A percentile compares a stretch with the other conserved stretches of the same genome.
Conservation (phyloP, 257 asterid species). For the Parsonsia alboflavescens region DNA sequence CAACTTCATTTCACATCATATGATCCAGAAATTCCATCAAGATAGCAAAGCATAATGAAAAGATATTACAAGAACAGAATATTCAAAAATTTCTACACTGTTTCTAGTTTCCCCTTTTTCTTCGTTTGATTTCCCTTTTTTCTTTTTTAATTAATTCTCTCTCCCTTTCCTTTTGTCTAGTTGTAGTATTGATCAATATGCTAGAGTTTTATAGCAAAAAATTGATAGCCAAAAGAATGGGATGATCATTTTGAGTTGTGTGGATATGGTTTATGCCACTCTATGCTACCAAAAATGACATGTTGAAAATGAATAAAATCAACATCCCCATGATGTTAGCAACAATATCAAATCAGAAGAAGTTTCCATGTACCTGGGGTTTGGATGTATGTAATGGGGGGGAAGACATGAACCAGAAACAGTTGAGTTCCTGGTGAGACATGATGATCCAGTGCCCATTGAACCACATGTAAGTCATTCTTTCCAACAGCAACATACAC, state of each 20-base stretch:
- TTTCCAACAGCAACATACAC: slow-evolving; percentile 73
- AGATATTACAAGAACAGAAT: too few relatives aligned
- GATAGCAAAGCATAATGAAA: not conserved
- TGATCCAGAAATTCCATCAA: not conserved
- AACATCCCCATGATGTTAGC: not conserved
- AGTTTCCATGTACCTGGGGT: slow-evolving; percentile 49
- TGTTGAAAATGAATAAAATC: not conserved
- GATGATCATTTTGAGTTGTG: not conserved
- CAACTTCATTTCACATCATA: not conserved
- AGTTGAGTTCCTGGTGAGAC: slow-evolving; percentile 47
- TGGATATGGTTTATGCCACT: not conserved
- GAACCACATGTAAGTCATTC: slow-evolving; percentile 56
- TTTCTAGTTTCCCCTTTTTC: not conserved
- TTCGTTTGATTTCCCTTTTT: not conserved
- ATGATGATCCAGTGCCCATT: slow-evolving; percentile 66
- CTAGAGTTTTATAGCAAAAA: not conserved
- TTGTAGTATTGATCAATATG: too few relatives aligned
- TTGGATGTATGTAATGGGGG: slow-evolving; percentile 50
- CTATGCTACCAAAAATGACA: not conserved
- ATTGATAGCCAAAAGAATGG: not conserved
- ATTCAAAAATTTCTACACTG: not conserved
- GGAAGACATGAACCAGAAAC: slow-evolving; percentile 55
- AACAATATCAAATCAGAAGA: slow-evolving; percentile 9
- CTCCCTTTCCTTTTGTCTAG: not conserved
- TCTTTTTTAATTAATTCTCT: not conserved